Evolutionary conservation across 805 yeast genomes (phyloP), one percentile per base, ranked within the genome.

Genomic region (Suhomyces faveliae): DNA sequence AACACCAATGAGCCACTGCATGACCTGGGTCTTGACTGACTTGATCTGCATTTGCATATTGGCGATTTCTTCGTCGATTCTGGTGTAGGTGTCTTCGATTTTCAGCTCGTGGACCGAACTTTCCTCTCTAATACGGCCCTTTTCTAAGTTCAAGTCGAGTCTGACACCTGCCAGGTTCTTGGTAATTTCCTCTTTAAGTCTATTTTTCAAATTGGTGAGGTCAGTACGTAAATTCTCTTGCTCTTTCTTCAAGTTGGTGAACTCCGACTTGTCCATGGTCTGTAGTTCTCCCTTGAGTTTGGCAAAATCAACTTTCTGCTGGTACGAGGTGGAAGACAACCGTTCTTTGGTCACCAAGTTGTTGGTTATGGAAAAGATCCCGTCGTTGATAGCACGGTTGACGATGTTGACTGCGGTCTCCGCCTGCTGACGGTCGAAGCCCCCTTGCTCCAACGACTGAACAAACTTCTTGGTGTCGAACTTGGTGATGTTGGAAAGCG

Each of bases 1-100:
- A 15, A 94, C 97, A 75, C 98, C 98, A 58, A 94, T 89, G 53
- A 94, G 78, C 99, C 99, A 94, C 69, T 94, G 99, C 84, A 90
- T 81, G 43, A 94, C 97, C 65, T 94, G 97, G 1, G 96, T 89
- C 71, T 94, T 94, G 25, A 92, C 96, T 39, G 89, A 83, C 61
- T 94, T 96, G 55, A 94, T 90, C 68, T 92, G 97, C 76, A 91
- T 88, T 67, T 88, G 91, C 81, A 94, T 88, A 63, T 94, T 92
- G 35, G 92, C 85, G 22, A 94, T 85, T 60, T 94, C 99, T 67
- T 94, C 96, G 64, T 94, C 97, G 46, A 94, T 91, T 53, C 96
- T 77, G 3, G 97, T 89, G 62, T 90, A 95, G 3, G 96, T 89
- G 61, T 94, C 99, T 64, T 89, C 94, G 50, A 94, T 89, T 64